Evolutionary conservation across 2,329 filamentous ascomycete species (phyloP), one percentile per base, ranked within the genome.

Genomic region (Chlorencoelia australis): DNA sequence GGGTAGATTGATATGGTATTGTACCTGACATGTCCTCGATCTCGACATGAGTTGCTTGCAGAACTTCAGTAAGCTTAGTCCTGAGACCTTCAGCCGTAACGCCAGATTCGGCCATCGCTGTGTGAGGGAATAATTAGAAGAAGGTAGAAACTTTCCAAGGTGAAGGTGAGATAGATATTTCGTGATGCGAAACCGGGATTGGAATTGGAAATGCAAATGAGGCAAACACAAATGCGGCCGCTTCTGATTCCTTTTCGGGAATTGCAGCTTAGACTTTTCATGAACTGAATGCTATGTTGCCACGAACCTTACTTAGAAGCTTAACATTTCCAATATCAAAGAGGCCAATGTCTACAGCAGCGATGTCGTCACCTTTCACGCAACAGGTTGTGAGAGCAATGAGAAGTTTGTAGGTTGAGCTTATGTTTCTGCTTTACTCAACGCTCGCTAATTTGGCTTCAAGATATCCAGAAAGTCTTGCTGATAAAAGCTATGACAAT

Each of bases 401-500:
- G 82, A 75, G 73, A 53, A 79, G 73, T 58, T 66, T 94, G 80
- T 89, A 63, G 58, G 79, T 65, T 13, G 34, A n/a, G 17, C 20
- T 40, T 39, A n/a, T n/a, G 25, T 20, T 14, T 35, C 28, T 24
- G 13, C 30, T 17, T n/a, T 13, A 24, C 18, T 21, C 15, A 30
- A 28, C 16, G 7, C 10, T 19, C 15, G 15, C 21, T 34, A 22
- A 30, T 20, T 32, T 18, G 7, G 30, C 18, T n/a, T 39, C n/a
- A 45, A 91, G 87, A 41, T 98, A 94, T 57, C 91, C 91, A 0
- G 85, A 93, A 56, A 76, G 77, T 42, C 68, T 95, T 27, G 91
- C 91, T 7, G 91, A 96, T 56, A 80, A 79, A 50, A 78, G 82
- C 47, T 98, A 88, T 72, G 91, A 98, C 59, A 98, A 98, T 55